Evolutionary conservation across 148 eudicot genomes (phyloP).

Genomic region (Silene latifolia): DNA sequence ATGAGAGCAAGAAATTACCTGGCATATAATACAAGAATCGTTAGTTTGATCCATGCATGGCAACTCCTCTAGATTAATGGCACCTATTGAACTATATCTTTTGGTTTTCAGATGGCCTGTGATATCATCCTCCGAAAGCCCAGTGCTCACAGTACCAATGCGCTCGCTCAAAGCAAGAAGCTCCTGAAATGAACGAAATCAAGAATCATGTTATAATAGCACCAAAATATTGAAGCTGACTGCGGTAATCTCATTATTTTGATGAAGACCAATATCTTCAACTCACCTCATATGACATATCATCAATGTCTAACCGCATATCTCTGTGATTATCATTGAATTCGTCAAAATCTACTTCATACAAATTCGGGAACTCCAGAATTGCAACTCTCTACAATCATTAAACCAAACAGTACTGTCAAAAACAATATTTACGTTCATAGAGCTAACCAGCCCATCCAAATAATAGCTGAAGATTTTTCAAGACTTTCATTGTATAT

Average conservation of each 20-base stretch:
- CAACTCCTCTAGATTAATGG: constrained; percentile 45
- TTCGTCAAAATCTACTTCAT: constrained; percentile 53
- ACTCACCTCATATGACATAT: constrained; percentile 96
- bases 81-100: constrained; percentile 35
- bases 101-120: constrained; percentile 51
- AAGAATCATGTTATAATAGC: neutral
- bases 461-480: neutral
- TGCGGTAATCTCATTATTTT: neutral
- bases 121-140: constrained; percentile 66
- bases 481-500: neutral
- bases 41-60: constrained; percentile 43
- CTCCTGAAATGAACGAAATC: constrained; percentile 49
- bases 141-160: constrained; percentile 78
- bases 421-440: constrained; percentile 1
- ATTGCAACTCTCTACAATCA: constrained; percentile 73
- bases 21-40: constrained; percentile 84
- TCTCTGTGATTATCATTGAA: constrained; percentile 71
- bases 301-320: constrained; percentile 92
- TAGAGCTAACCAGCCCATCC: neutral
- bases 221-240: neutral
- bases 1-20: constrained; percentile 40
- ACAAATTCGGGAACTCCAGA: constrained; percentile 56
- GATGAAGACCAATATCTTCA: neutral
- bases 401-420: neutral
- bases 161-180: constrained; percentile 95